Evolutionary conservation across 2,329 filamentous ascomycete species (phyloP), one percentile per base, ranked within the genome.

Genomic region (Phoma sp.): DNA sequence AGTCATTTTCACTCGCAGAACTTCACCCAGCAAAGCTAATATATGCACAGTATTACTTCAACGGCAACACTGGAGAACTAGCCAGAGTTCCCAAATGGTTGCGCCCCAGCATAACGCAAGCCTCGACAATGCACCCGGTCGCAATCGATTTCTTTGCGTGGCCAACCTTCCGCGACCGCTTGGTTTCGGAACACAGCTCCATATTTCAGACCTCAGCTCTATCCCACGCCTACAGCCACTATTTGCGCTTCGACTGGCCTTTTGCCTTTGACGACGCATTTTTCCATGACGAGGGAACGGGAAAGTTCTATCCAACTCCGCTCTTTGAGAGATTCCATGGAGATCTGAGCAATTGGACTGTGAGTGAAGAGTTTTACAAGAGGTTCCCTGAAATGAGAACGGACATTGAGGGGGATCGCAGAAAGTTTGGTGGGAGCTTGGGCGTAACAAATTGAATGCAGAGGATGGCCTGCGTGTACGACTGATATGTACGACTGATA

Each of bases 111-210:
- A 7, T 52, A 14, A 38, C 60, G 5, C 71, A 73, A 56, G 53
- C 68, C 10, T 56, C 61, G 2, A 66, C 57, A 2, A 52, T 51
- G 7, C 69, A 73, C 52, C 69, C 68, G 33, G 60, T 69, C 10
- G 64, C 68, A 11, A 33, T 73, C 39, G 69, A 73, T 48, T 72
- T 72, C 56, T 72, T 72, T 45, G 65, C 71, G 5, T 73, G 69
- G 71, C 71, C 67, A 4, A 66, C 67, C 1, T 61, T 73, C 5
- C 66, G 71, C 42, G 56, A 67, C 40, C 67, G 69, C 42, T 59
- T 73, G 7, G 46, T 73, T 6, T 43, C 55, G 7, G 57, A 61
- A 5, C 66, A 73, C 53, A 7, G 32, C 7, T 46, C 57, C 1
- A 58, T 72, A 20, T 68, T 71, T 60, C 53, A 59, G 15, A 63